Conservation (phyloP, 2,329 filamentous ascomycete genomes). For the Fusarium nurragi region DNA sequence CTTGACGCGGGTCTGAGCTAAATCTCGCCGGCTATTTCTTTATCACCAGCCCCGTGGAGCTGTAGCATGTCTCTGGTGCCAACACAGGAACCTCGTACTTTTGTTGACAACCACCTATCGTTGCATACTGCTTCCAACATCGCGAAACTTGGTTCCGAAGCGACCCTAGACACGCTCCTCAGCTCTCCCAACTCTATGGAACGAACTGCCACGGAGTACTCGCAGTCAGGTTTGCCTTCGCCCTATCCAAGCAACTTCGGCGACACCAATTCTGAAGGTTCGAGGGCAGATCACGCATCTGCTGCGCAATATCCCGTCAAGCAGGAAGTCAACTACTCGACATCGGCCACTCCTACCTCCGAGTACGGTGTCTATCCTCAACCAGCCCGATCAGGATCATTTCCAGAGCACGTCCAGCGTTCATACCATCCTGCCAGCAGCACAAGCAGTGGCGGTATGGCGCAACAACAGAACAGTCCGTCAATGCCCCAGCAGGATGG, state of each 20-base stretch:
- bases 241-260: conserved; percentile 72
- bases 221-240: conserved; percentile 88
- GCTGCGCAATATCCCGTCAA: conserved; percentile 88
- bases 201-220: conserved; percentile 76
- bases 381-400: conserved; percentile 81
- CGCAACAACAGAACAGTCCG: conserved; percentile 97
- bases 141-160: conserved; percentile 41
- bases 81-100: conserved; percentile 48
- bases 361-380: conserved; percentile 84
- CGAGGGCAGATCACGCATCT: conserved; percentile 90
- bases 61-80: conserved; percentile 50
- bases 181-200: conserved; percentile 59
- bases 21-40: conserved; percentile 46
- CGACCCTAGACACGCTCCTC: conserved; percentile 42
- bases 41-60: conserved; percentile 45
- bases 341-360: conserved; percentile 84
- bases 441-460: conserved; percentile 86
- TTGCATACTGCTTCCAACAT: conserved; percentile 35
- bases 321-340: conserved; percentile 82
- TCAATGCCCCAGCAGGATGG: conserved; percentile 88
- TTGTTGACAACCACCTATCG: conserved; percentile 43
- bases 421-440: conserved; percentile 82
- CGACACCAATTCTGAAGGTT: conserved; percentile 84
- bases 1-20: conserved; percentile 49
- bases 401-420: conserved; percentile 87